Conservation (phyloP, 1,284 basidiomycete genomes). For the Microbotryum silenes-acaulis region DNA sequence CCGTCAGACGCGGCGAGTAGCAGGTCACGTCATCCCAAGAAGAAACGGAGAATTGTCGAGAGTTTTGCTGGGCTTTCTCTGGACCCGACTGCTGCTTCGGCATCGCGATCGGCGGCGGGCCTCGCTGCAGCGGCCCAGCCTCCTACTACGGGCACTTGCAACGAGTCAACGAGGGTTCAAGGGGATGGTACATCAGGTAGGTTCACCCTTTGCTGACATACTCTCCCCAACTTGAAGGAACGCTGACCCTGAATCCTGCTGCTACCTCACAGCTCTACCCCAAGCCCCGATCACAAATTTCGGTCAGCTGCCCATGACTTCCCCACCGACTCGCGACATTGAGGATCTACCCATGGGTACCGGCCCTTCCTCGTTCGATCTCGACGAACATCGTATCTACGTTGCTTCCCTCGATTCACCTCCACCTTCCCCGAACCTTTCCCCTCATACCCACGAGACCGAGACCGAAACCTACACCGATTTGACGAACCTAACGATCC, state of each 20-base stretch:
- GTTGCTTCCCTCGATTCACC: slow-evolving; percentile 16
- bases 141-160: no score
- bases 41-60: neutral
- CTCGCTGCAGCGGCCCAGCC: no score
- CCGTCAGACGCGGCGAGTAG: neutral
- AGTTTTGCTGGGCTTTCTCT: no score
- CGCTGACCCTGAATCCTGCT: neutral
- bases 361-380: slow-evolving; percentile 6
- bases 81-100: no score
- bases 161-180: no score
- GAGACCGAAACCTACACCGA: no score
- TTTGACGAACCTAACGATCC: neutral
- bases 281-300: neutral
- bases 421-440: no score
- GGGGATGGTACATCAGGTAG: neutral
- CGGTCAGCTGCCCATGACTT: neutral
- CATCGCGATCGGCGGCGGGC: no score
- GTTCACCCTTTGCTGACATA: neutral
- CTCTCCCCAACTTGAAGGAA: no score
- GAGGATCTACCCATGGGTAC: slow-evolving; percentile 18
- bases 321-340: neutral
- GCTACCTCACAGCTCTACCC: neutral
- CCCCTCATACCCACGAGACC: no score
- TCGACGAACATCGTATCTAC: slow-evolving; percentile 22
- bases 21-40: no score